Evolutionary conservation across 2,329 filamentous ascomycete genomes (phyloP).

Genomic region (Aspergillus novoparasiticus): DNA sequence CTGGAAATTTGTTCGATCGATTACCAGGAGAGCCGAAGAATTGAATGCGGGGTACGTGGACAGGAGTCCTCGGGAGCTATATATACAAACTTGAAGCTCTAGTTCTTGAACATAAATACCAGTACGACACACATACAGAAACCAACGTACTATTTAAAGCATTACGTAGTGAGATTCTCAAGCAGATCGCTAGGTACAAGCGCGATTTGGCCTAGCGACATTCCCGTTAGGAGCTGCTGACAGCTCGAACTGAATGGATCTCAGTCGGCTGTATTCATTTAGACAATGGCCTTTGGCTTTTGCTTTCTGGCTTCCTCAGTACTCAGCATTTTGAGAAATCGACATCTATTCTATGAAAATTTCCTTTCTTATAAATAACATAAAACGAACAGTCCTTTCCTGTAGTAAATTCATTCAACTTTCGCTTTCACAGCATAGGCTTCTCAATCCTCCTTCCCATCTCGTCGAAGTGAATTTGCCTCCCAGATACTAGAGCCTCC

Average conservation of each 20-base stretch:
- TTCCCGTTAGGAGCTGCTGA: too few relatives aligned
- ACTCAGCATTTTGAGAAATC: background rate
- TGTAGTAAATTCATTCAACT: background rate
- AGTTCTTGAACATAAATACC: background rate
- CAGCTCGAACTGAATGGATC: too few relatives aligned
- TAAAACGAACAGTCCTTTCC: background rate
- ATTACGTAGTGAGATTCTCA: background rate
- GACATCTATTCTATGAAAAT: background rate
- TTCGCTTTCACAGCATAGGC: conserved; percentile 24
- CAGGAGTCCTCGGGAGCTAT: background rate
- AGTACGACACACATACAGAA: background rate
- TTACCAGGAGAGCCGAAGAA: background rate
- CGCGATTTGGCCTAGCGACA: background rate
- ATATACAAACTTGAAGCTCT: background rate
- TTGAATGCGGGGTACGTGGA: background rate
- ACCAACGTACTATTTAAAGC: background rate
- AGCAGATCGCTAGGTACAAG: background rate
- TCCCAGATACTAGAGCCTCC: conserved; percentile 55
- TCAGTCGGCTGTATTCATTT: background rate
- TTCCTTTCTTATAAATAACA: background rate
- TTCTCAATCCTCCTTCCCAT: conserved; percentile 51
- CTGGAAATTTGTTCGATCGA: background rate
- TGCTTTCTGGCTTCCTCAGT: background rate
- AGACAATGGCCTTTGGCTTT: background rate
- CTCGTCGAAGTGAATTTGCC: conserved; percentile 61